Evolutionary conservation across 2,329 filamentous ascomycete genomes (phyloP).

Genomic region (Sordariomycetes sp.): DNA sequence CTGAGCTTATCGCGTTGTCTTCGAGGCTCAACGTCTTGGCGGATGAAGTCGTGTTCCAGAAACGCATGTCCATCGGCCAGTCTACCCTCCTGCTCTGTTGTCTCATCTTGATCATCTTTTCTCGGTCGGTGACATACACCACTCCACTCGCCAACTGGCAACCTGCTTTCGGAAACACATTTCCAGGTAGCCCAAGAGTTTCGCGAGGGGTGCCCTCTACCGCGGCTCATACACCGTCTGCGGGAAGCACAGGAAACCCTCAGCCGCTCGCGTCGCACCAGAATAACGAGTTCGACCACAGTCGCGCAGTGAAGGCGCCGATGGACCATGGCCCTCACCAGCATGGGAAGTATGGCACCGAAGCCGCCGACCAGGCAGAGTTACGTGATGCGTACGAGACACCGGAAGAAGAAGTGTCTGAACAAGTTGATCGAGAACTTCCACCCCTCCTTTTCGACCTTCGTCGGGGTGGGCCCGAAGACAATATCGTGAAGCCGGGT

Average conservation of each 20-base stretch:
- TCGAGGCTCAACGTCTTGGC: constrained; percentile 75
- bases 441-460: not conserved
- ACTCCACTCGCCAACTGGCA: not conserved
- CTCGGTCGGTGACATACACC: constrained; percentile 20
- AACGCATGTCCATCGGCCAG: constrained; percentile 89
- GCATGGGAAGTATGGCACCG: not conserved
- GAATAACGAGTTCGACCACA: not conserved
- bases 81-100: constrained; percentile 79
- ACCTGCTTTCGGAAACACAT: not conserved
- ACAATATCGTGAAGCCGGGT: not conserved
- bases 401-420: not conserved
- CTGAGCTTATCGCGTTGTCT: constrained; percentile 74
- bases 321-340: not conserved
- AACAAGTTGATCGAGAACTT: not conserved
- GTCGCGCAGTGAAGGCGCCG: not conserved
- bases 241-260: not conserved
- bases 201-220: not conserved
- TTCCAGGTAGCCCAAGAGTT: not conserved
- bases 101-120: constrained; percentile 79
- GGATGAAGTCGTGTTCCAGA: constrained; percentile 82
- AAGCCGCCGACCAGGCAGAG: not conserved
- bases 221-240: not conserved
- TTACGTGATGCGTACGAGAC: not conserved
- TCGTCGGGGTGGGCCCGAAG: not conserved
- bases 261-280: not conserved